Evolutionary conservation across 2,329 filamentous ascomycete genomes (phyloP).

Genomic region (Dothideomycetidae sp.): DNA sequence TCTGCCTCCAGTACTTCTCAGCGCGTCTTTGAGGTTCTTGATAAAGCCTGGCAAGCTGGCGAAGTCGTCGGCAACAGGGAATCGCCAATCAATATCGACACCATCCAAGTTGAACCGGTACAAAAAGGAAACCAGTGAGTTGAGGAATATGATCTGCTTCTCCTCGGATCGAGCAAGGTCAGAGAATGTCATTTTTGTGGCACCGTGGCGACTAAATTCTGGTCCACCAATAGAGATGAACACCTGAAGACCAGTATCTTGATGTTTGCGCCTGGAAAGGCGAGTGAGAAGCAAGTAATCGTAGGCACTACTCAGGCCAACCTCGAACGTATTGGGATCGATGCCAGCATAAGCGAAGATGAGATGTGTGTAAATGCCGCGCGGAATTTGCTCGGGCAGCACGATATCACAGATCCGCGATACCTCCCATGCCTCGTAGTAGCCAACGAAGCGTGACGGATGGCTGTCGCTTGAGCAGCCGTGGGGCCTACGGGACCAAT

Average conservation of each 20-base stretch:
- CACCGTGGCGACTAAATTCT: conserved; percentile 21
- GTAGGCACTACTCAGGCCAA: conserved; percentile 12
- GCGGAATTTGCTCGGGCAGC: background rate
- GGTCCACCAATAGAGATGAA: conserved; percentile 31
- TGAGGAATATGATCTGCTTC: conserved; percentile 26
- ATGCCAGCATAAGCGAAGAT: conserved; percentile 26
- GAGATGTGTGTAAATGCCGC: conserved; percentile 12
- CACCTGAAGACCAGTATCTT: conserved; percentile 17
- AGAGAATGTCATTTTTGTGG: conserved; percentile 26
- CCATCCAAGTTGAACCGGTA: conserved; percentile 31
- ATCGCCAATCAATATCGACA: conserved; percentile 35
- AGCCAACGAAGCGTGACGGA: too few species aligned
- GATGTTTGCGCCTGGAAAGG: conserved; percentile 21
- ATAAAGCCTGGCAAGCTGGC: conserved; percentile 15
- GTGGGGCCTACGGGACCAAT: too few species aligned
- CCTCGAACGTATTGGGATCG: conserved; percentile 19
- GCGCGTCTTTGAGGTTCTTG: conserved; percentile 11
- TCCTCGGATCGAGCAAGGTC: conserved; percentile 20
- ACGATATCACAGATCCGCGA: background rate
- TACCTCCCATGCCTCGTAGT: conserved; percentile 3
- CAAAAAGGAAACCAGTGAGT: conserved; percentile 28
- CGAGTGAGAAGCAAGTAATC: conserved; percentile 11
- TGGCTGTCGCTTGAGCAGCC: too few species aligned
- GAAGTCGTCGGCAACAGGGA: conserved; percentile 18
- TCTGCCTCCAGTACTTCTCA: conserved; percentile 19